These are phyloP conservation scores for Zygosaccharomyces bailii DNA, from an alignment of 805 yeast genomes.

Conservation along the genomic window DNA sequence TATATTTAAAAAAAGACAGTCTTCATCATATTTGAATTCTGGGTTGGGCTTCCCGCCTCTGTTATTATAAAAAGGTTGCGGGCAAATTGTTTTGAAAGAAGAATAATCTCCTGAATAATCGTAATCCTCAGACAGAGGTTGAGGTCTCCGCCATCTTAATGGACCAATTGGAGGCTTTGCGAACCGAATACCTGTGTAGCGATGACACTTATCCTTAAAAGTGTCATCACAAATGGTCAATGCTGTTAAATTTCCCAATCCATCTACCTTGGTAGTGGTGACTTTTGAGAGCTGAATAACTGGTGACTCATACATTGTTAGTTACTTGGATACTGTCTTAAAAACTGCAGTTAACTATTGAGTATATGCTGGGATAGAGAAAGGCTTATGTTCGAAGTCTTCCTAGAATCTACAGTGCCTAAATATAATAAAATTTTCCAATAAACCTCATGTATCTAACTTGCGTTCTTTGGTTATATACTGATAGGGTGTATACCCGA, in stretches of 20 bases:
- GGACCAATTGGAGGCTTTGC: constrained; percentile 35
- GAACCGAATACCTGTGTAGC: constrained; percentile 37
- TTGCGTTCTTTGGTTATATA: neutral
- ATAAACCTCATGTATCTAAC: too few relatives aligned
- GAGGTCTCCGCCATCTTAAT: constrained; percentile 37
- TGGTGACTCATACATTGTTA: constrained; percentile 12
- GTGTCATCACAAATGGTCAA: constrained; percentile 21
- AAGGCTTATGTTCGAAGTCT: too few relatives aligned
- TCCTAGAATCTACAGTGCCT: neutral
- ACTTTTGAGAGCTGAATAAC: constrained; percentile 19
- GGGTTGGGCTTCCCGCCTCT: constrained; percentile 29
- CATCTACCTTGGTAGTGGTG: constrained; percentile 20
- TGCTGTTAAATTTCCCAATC: constrained; percentile 34
- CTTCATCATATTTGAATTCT: constrained; percentile 32
- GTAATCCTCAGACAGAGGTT: constrained; percentile 33
- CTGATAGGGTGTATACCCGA: constrained; percentile 8
- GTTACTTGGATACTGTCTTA: neutral
- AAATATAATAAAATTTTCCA: too few relatives aligned
- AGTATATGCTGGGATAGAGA: too few relatives aligned
- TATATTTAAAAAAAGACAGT: constrained; percentile 37
- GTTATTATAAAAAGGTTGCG: constrained; percentile 33
- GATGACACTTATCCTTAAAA: constrained; percentile 16
- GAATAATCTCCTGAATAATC: constrained; percentile 42
- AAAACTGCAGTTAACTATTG: too few relatives aligned
- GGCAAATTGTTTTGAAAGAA: constrained; percentile 36